phyloP scores from a whole-genome alignment of 306 rosid genomes.

The Acmispon strigosus region DNA sequence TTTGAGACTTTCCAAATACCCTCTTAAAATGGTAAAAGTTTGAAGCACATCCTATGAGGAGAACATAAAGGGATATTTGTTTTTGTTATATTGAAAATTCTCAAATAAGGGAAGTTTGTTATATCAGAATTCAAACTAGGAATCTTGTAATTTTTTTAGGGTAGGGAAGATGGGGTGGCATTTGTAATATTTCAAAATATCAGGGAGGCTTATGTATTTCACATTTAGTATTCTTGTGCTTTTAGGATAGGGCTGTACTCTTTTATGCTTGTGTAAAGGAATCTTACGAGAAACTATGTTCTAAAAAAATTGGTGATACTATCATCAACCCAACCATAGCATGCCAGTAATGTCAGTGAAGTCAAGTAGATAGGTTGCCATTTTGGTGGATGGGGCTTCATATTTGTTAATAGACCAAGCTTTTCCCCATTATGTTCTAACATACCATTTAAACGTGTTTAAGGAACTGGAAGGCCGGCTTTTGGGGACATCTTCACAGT shows the following conservation, averaged over 20 bases:
- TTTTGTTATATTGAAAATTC: constrained; percentile 1
- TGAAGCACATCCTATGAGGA: neutral
- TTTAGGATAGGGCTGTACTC: neutral
- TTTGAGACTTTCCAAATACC: neutral
- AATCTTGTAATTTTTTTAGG: neutral
- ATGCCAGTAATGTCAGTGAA: neutral
- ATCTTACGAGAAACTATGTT: neutral
- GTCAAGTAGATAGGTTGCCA: neutral
- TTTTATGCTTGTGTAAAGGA: constrained; percentile 12
- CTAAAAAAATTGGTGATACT: neutral
- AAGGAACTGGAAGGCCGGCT: constrained; percentile 83
- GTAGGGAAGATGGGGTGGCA: neutral
- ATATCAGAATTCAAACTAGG: neutral
- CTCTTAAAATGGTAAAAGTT: neutral
- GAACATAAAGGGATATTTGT: neutral
- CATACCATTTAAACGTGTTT: constrained; percentile 7
- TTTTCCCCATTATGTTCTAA: constrained; percentile 1
- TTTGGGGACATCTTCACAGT: constrained; percentile 77
- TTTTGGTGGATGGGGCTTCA: neutral
- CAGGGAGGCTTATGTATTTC: neutral
- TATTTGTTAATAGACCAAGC: constrained; percentile 1
- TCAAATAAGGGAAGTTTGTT: constrained; percentile 2
- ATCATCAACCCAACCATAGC: neutral
- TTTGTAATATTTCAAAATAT: constrained; percentile 9
- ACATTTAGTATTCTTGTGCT: neutral